Percentiles rank a stretch among this genome's conserved stretches.
These are phyloP conservation scores for Neopestalotiopsis rosae DNA, from an alignment of 2,329 filamentous ascomycete genomes.

Conservation along the genomic window DNA sequence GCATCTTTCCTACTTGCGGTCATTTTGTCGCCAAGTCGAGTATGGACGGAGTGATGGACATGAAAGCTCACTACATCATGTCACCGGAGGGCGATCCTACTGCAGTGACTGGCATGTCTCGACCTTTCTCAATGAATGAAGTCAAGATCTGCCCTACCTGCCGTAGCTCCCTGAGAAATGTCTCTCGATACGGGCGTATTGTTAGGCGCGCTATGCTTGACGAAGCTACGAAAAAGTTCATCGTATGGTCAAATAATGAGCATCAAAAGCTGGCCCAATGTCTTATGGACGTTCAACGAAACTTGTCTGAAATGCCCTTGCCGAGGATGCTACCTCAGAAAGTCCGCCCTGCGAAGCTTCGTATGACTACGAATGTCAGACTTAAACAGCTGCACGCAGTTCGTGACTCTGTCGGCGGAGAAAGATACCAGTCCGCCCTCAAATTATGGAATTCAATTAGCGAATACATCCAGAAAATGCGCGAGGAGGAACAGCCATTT, in stretches of 20 bases:
- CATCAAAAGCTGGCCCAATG: constrained; percentile 31
- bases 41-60: constrained; percentile 59
- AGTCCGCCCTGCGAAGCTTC: constrained; percentile 15
- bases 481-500: constrained; percentile 54
- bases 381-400: constrained; percentile 24
- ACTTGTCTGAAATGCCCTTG: constrained; percentile 1
- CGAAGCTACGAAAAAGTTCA: constrained; percentile 68
- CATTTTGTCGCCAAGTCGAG: no score
- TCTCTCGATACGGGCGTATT: constrained; percentile 67
- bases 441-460: constrained; percentile 26
- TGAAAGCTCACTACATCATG: constrained; percentile 55
- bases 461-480: constrained; percentile 35
- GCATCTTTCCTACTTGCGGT: no score
- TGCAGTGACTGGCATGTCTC: constrained; percentile 40
- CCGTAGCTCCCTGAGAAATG: constrained; percentile 60
- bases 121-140: constrained; percentile 55
- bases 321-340: constrained; percentile 5
- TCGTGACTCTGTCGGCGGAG: constrained; percentile 23
- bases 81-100: constrained; percentile 40
- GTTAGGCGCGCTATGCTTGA: constrained; percentile 65
- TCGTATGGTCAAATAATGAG: constrained; percentile 53
- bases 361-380: constrained; percentile 16
- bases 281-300: constrained; percentile 22
- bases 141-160: constrained; percentile 64
- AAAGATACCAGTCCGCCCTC: constrained; percentile 30